phyloP scores from a whole-genome alignment of 2,329 filamentous ascomycete genomes.

The Pseudogymnoascus sp. region DNA sequence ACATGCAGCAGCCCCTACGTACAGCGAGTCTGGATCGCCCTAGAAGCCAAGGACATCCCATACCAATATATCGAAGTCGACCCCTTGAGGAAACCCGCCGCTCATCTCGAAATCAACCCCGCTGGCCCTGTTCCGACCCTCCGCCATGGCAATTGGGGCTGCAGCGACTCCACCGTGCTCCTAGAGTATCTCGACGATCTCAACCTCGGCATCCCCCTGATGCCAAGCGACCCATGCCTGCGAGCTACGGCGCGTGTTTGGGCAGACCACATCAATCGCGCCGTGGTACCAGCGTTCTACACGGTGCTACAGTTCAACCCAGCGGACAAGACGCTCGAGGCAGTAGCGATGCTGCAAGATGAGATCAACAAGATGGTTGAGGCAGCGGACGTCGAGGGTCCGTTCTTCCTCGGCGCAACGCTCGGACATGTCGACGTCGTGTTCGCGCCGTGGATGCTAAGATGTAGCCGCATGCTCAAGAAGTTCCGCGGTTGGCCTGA shows the following conservation, averaged over 20 bases:
- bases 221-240: slow-evolving; percentile 58
- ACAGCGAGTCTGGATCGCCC: slow-evolving; percentile 80
- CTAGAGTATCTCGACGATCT: slow-evolving; percentile 85
- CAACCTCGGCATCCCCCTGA: slow-evolving; percentile 48
- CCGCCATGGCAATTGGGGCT: slow-evolving; percentile 71
- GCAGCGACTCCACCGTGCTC: slow-evolving; percentile 72
- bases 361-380: slow-evolving; percentile 47
- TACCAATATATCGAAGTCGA: slow-evolving; percentile 87
- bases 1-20: slow-evolving; percentile 69
- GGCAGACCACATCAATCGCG: slow-evolving; percentile 64
- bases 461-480: slow-evolving; percentile 31
- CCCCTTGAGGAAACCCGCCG: slow-evolving; percentile 57
- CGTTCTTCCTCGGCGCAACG: slow-evolving; percentile 29
- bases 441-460: slow-evolving; percentile 35
- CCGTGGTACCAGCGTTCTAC: slow-evolving; percentile 71
- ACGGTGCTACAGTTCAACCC: neutral
- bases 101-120: slow-evolving; percentile 67
- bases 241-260: slow-evolving; percentile 71
- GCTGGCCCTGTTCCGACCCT: slow-evolving; percentile 69
- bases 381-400: slow-evolving; percentile 27
- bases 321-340: slow-evolving; percentile 44
- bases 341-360: slow-evolving; percentile 53
- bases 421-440: slow-evolving; percentile 33
- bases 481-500: slow-evolving; percentile 33
- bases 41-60: slow-evolving; percentile 67